Base-by-base conservation (phyloP, 1,284 basidiomycete species). In the Pseudozyma thailandica region DNA sequence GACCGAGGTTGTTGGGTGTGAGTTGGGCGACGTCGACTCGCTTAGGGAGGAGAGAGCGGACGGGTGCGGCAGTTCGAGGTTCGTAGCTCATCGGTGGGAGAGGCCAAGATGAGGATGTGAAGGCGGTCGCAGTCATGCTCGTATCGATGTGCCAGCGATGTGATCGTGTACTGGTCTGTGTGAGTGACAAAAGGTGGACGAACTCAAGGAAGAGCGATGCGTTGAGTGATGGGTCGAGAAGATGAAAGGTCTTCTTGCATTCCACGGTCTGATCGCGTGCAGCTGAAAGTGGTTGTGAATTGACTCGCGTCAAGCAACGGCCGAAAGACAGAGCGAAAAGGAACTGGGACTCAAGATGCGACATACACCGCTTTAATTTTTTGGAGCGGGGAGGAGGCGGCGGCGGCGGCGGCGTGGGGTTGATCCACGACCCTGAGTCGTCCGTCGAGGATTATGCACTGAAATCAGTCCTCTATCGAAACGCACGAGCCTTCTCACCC, bases 1-100 rank as follows among this genome's bases (percentile, higher is more conserved):
- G 80, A 12, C 80, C 79, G 31, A 82, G 59, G 44, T 82, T 82
- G 71, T 82, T 82, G 16, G 66, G 74, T 30, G 81, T 82, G 16
- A 81, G 54, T 30, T 75, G 72, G 6, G 79, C 68, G 10, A 81
- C 47, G 27, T 61, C 74, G 43, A 79, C 50, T 25, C 57, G 39
- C 44, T 72, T 63, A 4, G 72, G 65, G 18, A 72, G 38, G 16
- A 50, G 42, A 1, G 66, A 57, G 9, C 71, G 45, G 15, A 75
- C 59, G 15, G 73, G 71, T 13, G 70, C 73, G 1, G 70, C 56
- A 16, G 54, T 45, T 30, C 74, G 52, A 42, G 74, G 54, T 41
- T 62, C 66, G 54, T 75, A 75, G 51, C 51, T 69, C 62, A 60
- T 64, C 27, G 74, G 71, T 21, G 74, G 74, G 38, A 64, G 52